Evolutionary conservation across 108 stramenopile species (phyloP), one percentile per base, ranked within the genome.

Genomic region (Cylindrotheca fusiformis): DNA sequence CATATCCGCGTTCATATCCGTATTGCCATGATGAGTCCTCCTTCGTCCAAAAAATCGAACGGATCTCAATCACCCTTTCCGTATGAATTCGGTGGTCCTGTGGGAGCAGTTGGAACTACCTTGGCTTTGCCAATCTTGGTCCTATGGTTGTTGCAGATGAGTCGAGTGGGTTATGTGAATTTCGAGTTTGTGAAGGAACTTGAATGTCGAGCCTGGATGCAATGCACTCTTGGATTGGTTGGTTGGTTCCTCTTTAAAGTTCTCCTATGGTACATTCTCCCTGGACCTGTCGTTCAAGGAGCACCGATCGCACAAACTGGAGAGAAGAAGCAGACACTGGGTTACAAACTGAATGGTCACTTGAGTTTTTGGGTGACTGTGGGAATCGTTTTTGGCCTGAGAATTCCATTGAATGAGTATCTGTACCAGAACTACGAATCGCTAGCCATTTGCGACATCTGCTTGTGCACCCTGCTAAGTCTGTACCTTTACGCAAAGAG

Each of bases 61-160:
- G n/a, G n/a, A n/a, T n/a, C n/a, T n/a, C n/a, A n/a, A n/a, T n/a
- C n/a, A 31, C 27, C 20, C 30, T 63, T 63, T 48, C 50, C 12
- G 1, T 63, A 63, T 52, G 98, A 99, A 76, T 99, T 99, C 61
- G 98, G 98, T 29, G 98, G 98, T 2, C 98, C 98, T 0, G 30
- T 94, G 24, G 97, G 96, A 4, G 74, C 96, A 21, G 49, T 80
- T 45, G 64, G 60, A 25, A 97, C 76, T 18, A 79, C 79, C 36
- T 1, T 91, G 2, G 41, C 53, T 24, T 87, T 99, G 22, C 97
- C 97, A 23, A 10, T 93, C 3, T 69, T 97, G 3, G 90, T 90
- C 19, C 29, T 93, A 52, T 57, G 92, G 4, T 54, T 93, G 32
- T 74, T 77, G 48, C 63, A 72, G 57, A 80, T 79, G 90, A 75